Base-by-base conservation (phyloP, 2,329 filamentous ascomycete genomes). In the Alternaria arborescens region DNA sequence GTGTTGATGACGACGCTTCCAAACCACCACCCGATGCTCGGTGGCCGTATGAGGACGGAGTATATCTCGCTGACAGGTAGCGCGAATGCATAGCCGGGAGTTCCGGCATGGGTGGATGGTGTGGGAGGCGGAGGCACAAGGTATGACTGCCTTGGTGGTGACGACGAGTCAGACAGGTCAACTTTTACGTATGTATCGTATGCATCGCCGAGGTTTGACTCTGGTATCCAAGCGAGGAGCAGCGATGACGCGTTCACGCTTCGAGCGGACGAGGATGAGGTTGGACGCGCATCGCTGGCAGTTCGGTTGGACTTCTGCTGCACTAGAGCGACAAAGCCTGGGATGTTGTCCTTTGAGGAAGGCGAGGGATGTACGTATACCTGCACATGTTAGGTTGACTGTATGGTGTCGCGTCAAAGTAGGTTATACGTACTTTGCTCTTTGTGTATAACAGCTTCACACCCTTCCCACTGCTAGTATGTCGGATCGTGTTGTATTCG, bases 1-100 rank as follows among this genome's bases (percentile, higher is more conserved):
- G 92, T 93, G 77, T 99, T 99, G 81, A 99, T 92, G 58, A 99
- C 90, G 28, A 99, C 81, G 65, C 93, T 97, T 34, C 95, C 95
- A 77, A 96, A 97, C 95, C 95, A 99, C 96, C 95, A 99, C 16
- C 95, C 96, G 8, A 97, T 81, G 76, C 93, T 97, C 5, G 95
- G 96, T 4, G 94, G 94, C 2, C 95, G 88, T 40, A 99, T 89
- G 8, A 97, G 85, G 5, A 99, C 84, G 28, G 92, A 97, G 80
- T 96, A 99, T 62, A 99, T 90, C 65, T 94, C 91, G 67, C 88
- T 92, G 30, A 98, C 86, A 1, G 95, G 95, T 6, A 99, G 86
- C 1, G 94, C 93, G 75, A 99, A 99, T 1, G 95, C 89, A 76
- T 97, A 97, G 4, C 94, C 94, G 50, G 88, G 82, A 0, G 90